Conservation (phyloP, 306 rosid species). For the Castanea sativa region DNA sequence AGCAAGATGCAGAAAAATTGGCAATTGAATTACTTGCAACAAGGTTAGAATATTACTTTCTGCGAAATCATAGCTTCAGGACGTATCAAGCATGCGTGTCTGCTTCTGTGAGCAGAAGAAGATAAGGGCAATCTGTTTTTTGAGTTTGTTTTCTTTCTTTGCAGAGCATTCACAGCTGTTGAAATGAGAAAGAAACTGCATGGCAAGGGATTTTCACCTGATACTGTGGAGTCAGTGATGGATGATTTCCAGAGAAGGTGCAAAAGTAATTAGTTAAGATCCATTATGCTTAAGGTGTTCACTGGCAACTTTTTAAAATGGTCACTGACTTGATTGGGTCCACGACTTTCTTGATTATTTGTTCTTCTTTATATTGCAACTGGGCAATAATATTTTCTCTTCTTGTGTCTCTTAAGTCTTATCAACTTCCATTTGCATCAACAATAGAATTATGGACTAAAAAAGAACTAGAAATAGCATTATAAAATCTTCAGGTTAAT, state of each 20-base stretch:
- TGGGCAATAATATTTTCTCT: background rate
- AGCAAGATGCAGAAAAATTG: constrained; percentile 53
- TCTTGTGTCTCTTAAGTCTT: background rate
- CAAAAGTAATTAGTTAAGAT: constrained; percentile 20
- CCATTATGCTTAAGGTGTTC: background rate
- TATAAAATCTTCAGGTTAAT: background rate
- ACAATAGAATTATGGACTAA: background rate
- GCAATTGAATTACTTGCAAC: constrained; percentile 67
- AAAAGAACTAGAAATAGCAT: background rate
- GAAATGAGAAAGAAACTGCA: constrained; percentile 73
- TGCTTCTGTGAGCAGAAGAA: constrained; percentile 5
- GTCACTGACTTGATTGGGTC: background rate
- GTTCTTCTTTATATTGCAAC: background rate
- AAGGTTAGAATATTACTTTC: constrained; percentile 45
- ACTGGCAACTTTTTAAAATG: background rate
- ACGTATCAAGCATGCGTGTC: background rate
- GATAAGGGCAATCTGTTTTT: background rate
- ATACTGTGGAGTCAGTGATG: constrained; percentile 56
- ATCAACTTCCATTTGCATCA: background rate
- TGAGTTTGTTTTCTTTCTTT: constrained; percentile 14
- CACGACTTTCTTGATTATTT: background rate
- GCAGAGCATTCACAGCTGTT: constrained; percentile 77
- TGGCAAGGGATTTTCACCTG: constrained; percentile 51
- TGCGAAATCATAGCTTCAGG: background rate
- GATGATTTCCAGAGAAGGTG: constrained; percentile 66